Conservation (phyloP, 257 asterid species). For the Linderniella brevidens region DNA sequence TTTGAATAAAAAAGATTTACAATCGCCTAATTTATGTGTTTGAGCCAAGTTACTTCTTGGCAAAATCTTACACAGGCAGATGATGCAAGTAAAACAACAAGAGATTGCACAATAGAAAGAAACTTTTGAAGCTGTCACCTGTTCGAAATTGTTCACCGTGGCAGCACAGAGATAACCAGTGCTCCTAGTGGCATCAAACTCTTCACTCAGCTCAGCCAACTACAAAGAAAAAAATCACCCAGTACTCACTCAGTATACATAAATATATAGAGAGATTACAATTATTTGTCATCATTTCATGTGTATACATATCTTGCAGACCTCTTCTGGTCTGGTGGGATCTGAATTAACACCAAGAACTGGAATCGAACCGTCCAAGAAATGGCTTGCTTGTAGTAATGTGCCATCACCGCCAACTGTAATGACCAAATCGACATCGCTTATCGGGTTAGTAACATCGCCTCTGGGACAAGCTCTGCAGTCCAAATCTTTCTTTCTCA, state of each 20-base stretch:
- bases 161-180: constrained; percentile 93
- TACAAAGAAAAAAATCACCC: constrained; percentile 10
- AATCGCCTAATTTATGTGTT: too few relatives aligned
- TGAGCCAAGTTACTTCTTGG: too few relatives aligned
- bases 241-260: background rate
- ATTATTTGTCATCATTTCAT: background rate
- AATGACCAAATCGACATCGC: constrained; percentile 66
- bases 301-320: constrained; percentile 15
- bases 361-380: constrained; percentile 61
- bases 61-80: too few relatives aligned
- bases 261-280: background rate
- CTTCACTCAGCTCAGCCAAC: constrained; percentile 57
- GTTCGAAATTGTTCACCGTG: constrained; percentile 58
- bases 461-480: constrained; percentile 47
- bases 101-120: constrained; percentile 8
- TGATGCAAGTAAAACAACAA: background rate
- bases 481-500: constrained; percentile 41
- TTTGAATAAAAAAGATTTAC: too few relatives aligned
- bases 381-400: constrained; percentile 72
- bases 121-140: constrained; percentile 19
- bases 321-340: constrained; percentile 78
- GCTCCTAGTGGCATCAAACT: constrained; percentile 91
- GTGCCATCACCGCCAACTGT: constrained; percentile 95
- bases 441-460: constrained; percentile 41
- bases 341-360: constrained; percentile 88